Evolutionary conservation across 352 stramenopile species (phyloP), one percentile per base, ranked within the genome.

Genomic region (Phytophthora macrochlamydospora): DNA sequence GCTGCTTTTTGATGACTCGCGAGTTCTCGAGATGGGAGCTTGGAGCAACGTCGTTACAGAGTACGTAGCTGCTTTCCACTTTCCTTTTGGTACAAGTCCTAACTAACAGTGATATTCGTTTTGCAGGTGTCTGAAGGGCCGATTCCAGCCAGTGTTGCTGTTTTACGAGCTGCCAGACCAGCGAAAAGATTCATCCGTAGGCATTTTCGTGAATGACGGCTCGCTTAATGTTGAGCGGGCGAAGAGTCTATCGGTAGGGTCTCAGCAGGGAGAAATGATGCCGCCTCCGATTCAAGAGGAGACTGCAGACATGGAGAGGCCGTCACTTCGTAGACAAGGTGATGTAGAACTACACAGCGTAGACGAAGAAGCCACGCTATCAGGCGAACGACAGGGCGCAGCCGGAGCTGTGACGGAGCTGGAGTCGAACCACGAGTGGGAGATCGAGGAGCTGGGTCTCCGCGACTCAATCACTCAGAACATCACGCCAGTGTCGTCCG

Each of bases 81-180:
- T 52, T 24, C 18, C 18, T 24, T 24, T 24, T 24, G 18, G 18
- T 24, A 24, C 18, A 24, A 24, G 18, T 24, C 18, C 18, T 24
- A 24, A 24, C 18, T 24, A 24, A 24, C 18, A 24, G 18, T 24
- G 18, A 24, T 24, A 30, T 51, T 51, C 48, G n/a, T 62, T 13
- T 45, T 66, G 28, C 44, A 75, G 67, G 40, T 93, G 83, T 66
- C 66, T 93, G 32, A 92, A 91, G 51, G 84, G 83, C 32, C 78
- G 85, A n/a, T 95, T 91, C 68, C 87, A 95, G 58, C 87, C 87
- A 0, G 87, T 95, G 9, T 51, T 95, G 12, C 66, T 95, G 37
- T 95, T 95, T 64, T 95, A 93, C 71, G 87, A 95, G 54, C 73
- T 95, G 2, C 87, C 87, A 5, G 87, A 93, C 44, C 78, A 87